Evolutionary conservation across 2,329 filamentous ascomycete species (phyloP), one percentile per base, ranked within the genome.

Genomic region (Dactylonectria estremocensis): DNA sequence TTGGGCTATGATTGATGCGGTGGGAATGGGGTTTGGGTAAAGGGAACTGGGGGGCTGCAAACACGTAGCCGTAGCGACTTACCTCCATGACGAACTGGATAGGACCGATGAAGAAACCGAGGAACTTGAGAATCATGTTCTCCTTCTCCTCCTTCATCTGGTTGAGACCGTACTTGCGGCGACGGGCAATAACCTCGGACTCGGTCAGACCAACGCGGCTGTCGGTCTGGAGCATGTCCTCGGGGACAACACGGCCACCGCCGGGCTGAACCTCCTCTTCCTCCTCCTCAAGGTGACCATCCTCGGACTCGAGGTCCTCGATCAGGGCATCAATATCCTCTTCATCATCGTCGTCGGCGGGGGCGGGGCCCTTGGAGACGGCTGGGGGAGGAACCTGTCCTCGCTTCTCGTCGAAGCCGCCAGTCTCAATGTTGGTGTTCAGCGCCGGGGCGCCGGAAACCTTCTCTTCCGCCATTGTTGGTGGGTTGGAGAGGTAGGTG

Each of bases 61-160:
- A 7, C 24, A 28, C 7, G 24, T 7, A 28, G 24, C 24, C 4
- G 24, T 28, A 28, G 24, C 18, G 40, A 82, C 89, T 79, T 81
- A 92, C 92, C 90, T 95, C 93, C 94, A 97, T 97, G 80, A 97
- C 94, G 82, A 95, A 95, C 81, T 97, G 94, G 73, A 97, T 95
- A 24, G 95, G 95, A 73, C 95, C 95, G 63, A 96, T 86, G 81
- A 97, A 97, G 85, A 93, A 96, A 76, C 88, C 87, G 77, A 90
- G 82, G 82, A 97, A 97, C 86, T 97, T 96, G 77, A 96, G 87
- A 68, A 95, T 82, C 66, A 95, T 77, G 78, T 95, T 97, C 83
- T 95, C 92, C 84, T 94, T 95, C 85, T 95, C 93, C 83, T 97
- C 93, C 83, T 93, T 95, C 93, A 97, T 94, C 81, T 94, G 91